Conservation (phyloP, 2,329 filamentous ascomycete species). For the Pestalotiopsis sp. region DNA sequence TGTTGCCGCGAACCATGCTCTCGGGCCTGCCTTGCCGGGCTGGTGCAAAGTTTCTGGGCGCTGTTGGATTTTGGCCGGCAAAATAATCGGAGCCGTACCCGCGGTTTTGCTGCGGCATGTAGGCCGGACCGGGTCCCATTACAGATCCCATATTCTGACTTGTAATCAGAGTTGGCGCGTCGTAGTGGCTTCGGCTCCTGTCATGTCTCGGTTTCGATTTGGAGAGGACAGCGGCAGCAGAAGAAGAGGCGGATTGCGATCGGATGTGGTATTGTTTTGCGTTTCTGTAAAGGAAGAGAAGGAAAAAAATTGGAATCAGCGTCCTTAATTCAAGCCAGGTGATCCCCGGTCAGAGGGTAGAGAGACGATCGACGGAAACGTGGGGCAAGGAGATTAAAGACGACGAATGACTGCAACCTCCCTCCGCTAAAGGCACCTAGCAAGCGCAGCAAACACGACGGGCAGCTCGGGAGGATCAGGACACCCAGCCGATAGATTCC, state of each 20-base stretch:
- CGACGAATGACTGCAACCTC: constrained; percentile 6
- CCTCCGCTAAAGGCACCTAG: constrained; percentile 1
- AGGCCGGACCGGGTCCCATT: constrained; percentile 19
- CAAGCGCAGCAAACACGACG: neutral
- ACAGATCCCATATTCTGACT: constrained; percentile 22
- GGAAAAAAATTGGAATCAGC: constrained; percentile 13
- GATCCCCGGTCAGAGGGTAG: constrained; percentile 9
- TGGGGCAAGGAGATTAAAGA: constrained; percentile 15
- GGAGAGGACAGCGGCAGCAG: constrained; percentile 19
- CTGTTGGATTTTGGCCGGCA: constrained; percentile 17
- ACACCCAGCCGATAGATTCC: neutral
- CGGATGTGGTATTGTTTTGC: constrained; percentile 20
- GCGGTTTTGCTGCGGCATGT: constrained; percentile 20
- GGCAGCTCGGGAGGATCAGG: neutral
- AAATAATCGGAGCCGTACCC: constrained; percentile 19
- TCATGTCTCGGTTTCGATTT: constrained; percentile 23
- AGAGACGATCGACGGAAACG: constrained; percentile 8
- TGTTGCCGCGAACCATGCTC: constrained; percentile 20
- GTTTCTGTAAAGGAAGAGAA: constrained; percentile 18
- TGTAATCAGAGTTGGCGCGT: constrained; percentile 13
- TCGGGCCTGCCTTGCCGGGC: constrained; percentile 18
- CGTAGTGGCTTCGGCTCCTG: constrained; percentile 23
- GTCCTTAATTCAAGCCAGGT: neutral
- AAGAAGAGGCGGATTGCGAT: constrained; percentile 26
- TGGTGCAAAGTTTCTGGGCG: constrained; percentile 13